Percentiles rank a stretch among this genome's conserved stretches.
Evolutionary conservation across 2,329 filamentous ascomycete species (phyloP).

Genomic region (Cercospora janseana): DNA sequence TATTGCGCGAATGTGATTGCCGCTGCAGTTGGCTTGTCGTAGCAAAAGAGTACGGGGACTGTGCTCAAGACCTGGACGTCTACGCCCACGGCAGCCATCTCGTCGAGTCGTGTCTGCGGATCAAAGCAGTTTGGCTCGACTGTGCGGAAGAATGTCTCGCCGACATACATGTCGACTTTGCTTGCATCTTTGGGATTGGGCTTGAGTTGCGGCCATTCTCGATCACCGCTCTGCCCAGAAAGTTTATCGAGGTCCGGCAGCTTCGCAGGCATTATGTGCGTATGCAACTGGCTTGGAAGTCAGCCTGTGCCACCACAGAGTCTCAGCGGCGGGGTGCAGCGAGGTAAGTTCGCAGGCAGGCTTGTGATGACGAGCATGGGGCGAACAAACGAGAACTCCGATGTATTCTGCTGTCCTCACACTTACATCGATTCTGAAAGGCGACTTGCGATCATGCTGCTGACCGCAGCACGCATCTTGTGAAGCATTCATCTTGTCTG

Average conservation of each 20-base stretch:
- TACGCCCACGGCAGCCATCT: constrained; percentile 13
- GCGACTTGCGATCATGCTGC: background rate
- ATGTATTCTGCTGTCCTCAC: too few species aligned
- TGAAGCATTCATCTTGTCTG: background rate
- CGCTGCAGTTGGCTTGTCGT: constrained; percentile 13
- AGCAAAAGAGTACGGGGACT: constrained; percentile 18
- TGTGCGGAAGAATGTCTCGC: constrained; percentile 18
- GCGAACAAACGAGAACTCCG: too few species aligned
- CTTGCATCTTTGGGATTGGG: constrained; percentile 2
- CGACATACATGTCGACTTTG: constrained; percentile 19
- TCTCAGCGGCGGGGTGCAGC: too few species aligned
- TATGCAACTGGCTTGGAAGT: too few species aligned
- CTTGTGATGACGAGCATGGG: too few species aligned
- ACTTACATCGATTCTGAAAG: constrained; percentile 16
- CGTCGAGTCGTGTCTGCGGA: constrained; percentile 12
- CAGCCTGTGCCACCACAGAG: too few species aligned
- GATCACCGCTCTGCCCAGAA: background rate
- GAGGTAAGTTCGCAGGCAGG: too few species aligned
- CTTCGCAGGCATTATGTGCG: constrained; percentile 17
- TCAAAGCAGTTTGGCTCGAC: constrained; percentile 20
- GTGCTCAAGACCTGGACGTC: constrained; percentile 18
- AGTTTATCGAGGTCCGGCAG: constrained; percentile 9
- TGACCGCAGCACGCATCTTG: too few species aligned
- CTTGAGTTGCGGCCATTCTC: constrained; percentile 15
- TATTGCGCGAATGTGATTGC: constrained; percentile 14